phyloP scores from a whole-genome alignment of 768 basidiomycete genomes.

The Trichaptum fuscoviolaceum region DNA sequence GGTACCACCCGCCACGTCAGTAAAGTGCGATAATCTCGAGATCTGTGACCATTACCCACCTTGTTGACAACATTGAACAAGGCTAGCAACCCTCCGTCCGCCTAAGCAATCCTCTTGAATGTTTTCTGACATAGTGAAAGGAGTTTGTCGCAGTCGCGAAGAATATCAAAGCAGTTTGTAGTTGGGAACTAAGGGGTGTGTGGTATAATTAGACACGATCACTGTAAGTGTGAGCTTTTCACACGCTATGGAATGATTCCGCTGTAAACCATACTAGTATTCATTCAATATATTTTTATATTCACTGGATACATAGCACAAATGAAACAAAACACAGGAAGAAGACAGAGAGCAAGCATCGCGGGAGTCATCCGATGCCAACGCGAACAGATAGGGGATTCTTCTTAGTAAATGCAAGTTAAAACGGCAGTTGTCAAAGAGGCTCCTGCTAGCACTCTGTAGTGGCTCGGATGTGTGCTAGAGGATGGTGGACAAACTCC shows the following conservation, averaged over 20 bases:
- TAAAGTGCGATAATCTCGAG: slow-evolving; percentile 8
- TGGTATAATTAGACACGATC: background rate
- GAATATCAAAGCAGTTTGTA: background rate
- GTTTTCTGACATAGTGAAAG: background rate
- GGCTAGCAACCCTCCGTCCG: slow-evolving; percentile 46
- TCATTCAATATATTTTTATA: too few relatives aligned
- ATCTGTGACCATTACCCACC: slow-evolving; percentile 36
- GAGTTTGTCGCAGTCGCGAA: background rate
- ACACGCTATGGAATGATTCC: background rate
- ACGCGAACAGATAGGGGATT: background rate
- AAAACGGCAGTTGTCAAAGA: background rate
- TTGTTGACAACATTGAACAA: slow-evolving; percentile 69
- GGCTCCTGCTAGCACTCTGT: background rate
- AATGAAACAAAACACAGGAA: background rate
- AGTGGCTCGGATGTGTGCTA: background rate
- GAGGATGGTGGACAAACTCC: background rate
- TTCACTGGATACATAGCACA: background rate
- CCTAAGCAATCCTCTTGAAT: background rate
- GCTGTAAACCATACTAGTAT: too few relatives aligned
- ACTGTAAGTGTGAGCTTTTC: background rate
- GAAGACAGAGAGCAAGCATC: background rate
- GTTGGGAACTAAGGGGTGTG: background rate
- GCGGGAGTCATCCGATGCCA: background rate
- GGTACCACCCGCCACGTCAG: slow-evolving; percentile 7
- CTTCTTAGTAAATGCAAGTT: background rate